A percentile compares a stretch with the other conserved stretches of the same genome.
Conservation (phyloP, 1,139 yeast species). For the Pichia sp. region DNA sequence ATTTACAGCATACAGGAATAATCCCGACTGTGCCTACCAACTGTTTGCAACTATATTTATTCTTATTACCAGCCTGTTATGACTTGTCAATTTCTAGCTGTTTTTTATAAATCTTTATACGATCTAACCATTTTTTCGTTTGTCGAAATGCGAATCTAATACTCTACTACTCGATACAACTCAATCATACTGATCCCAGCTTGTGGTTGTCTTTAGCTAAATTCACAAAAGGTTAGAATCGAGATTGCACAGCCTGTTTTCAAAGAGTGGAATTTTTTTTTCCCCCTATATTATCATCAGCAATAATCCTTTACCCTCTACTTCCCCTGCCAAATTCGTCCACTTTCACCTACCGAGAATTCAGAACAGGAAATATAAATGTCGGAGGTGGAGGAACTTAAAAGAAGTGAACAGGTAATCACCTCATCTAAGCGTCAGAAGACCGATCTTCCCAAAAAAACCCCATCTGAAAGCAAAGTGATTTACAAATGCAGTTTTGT, state of each 20-base stretch:
- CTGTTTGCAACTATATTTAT: not conserved
- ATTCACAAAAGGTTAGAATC: not conserved
- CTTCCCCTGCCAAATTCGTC: too few species aligned
- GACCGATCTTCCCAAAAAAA: not conserved
- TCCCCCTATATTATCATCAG: not conserved
- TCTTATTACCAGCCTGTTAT: not conserved
- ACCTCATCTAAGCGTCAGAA: constrained; percentile 1
- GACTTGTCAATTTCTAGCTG: not conserved
- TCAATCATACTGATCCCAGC: too few species aligned
- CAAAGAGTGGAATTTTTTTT: not conserved
- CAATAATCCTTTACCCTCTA: too few species aligned
- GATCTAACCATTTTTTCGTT: not conserved
- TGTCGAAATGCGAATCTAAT: not conserved
- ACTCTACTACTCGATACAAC: too few species aligned
- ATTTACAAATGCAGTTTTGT: constrained; percentile 25
- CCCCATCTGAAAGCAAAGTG: not conserved
- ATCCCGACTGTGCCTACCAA: not conserved
- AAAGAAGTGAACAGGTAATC: not conserved
- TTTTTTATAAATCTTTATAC: not conserved
- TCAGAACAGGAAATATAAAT: not conserved
- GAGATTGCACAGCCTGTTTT: not conserved
- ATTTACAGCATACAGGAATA: not conserved
- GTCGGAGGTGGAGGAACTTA: not conserved
- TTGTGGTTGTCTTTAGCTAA: too few species aligned
- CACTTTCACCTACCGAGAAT: too few species aligned